These are phyloP conservation scores for Ganoderma lingzhi DNA, from an alignment of 1,284 basidiomycete genomes.

Conservation along the genomic window DNA sequence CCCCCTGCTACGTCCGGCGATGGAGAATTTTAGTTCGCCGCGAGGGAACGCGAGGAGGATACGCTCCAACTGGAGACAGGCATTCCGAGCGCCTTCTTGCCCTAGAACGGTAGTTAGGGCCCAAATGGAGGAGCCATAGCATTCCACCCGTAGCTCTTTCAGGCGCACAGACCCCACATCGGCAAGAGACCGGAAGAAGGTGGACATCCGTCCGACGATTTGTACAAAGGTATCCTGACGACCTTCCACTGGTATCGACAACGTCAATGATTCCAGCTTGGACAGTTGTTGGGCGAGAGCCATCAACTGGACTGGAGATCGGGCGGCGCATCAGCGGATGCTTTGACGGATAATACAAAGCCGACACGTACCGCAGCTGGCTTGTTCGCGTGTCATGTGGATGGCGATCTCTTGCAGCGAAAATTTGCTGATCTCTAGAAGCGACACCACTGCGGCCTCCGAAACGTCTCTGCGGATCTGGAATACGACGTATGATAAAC, in stretches of 20 bases:
- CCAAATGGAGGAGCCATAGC: slow-evolving; percentile 5
- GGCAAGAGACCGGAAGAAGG: background rate
- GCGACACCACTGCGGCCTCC: background rate
- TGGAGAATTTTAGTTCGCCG: background rate
- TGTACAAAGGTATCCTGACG: background rate
- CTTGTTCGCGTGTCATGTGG: background rate
- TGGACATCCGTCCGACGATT: background rate
- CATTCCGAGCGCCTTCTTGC: background rate
- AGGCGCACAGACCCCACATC: background rate
- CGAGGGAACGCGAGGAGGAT: background rate
- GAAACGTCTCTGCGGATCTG: slow-evolving; percentile 3
- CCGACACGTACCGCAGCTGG: background rate
- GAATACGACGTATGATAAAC: background rate
- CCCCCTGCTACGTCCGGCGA: background rate
- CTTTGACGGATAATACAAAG: background rate
- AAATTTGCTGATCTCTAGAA: background rate
- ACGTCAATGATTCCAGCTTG: background rate
- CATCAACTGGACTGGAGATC: background rate
- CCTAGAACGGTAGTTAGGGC: background rate
- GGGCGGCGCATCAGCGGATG: background rate
- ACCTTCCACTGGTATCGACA: background rate
- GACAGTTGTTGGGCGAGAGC: background rate
- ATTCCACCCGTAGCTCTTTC: background rate
- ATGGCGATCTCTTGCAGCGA: background rate
- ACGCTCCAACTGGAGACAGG: background rate